Percentiles rank a stretch among this genome's conserved stretches.
These are phyloP conservation scores for Vigna reflexopilosa DNA, from an alignment of 306 rosid species.

Conservation along the genomic window DNA sequence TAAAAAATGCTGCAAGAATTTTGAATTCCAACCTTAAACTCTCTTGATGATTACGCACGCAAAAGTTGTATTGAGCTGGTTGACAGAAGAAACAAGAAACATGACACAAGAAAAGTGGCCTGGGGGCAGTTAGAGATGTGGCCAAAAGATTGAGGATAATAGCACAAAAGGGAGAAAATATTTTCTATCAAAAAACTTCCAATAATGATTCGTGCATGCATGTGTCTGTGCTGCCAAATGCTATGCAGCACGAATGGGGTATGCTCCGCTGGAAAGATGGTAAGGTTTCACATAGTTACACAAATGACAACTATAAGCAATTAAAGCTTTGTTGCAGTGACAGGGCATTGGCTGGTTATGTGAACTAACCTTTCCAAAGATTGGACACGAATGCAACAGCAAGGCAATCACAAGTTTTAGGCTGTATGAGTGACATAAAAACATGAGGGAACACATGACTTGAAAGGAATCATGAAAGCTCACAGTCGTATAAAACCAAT, in stretches of 20 bases:
- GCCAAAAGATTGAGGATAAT: slow-evolving; percentile 49
- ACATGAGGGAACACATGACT: slow-evolving; percentile 55
- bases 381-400: slow-evolving; percentile 61
- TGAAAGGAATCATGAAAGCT: slow-evolving; percentile 48
- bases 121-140: slow-evolving; percentile 38
- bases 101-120: slow-evolving; percentile 31
- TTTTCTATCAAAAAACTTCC: slow-evolving; percentile 32
- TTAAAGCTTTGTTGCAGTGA: slow-evolving; percentile 49
- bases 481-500: slow-evolving; percentile 36
- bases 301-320: slow-evolving; percentile 66
- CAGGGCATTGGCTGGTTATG: slow-evolving; percentile 48
- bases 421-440: slow-evolving; percentile 55
- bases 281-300: slow-evolving; percentile 56
- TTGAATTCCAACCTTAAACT: background rate
- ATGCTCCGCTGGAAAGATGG: slow-evolving; percentile 80
- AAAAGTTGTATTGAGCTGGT: slow-evolving; percentile 49
- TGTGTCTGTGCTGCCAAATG: slow-evolving; percentile 51
- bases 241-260: slow-evolving; percentile 55
- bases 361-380: slow-evolving; percentile 50
- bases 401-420: slow-evolving; percentile 58
- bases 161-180: slow-evolving; percentile 32
- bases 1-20: slow-evolving; percentile 20
- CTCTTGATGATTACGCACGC: background rate
- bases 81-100: slow-evolving; percentile 38
- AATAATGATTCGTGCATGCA: slow-evolving; percentile 49